These are phyloP conservation scores for Clarireedia paspali DNA, from an alignment of 2,329 filamentous ascomycete genomes.

Conservation along the genomic window DNA sequence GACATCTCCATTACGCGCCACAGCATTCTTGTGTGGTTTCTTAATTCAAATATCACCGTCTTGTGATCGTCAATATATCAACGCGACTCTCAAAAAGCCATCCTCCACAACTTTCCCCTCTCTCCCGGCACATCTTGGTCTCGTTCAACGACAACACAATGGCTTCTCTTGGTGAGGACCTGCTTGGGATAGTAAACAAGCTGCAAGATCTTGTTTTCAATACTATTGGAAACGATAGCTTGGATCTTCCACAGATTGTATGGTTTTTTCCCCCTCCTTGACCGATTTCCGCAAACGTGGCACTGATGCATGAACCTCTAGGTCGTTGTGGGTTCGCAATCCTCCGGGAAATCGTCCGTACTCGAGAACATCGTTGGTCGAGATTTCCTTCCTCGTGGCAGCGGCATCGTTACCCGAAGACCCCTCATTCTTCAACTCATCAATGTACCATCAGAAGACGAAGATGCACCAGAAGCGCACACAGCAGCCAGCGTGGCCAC, in stretches of 20 bases:
- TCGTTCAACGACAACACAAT: conserved; percentile 41
- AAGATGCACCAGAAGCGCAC: conserved; percentile 63
- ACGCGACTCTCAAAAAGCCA: conserved; percentile 7
- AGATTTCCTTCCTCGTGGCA: conserved; percentile 93
- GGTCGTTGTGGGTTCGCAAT: conserved; percentile 98
- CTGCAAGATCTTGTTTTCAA: conserved; percentile 98
- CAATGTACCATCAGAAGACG: conserved; percentile 71
- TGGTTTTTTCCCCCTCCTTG: conserved; percentile 30
- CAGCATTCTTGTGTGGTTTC: neutral
- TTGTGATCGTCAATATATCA: conserved; percentile 5
- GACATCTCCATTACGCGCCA: neutral
- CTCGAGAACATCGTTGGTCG: conserved; percentile 97
- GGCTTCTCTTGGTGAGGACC: conserved; percentile 91
- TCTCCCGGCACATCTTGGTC: conserved; percentile 9
- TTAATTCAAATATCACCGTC: conserved; percentile 1
- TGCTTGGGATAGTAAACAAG: conserved; percentile 94
- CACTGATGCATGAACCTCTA: conserved; percentile 33
- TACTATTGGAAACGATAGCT: conserved; percentile 96
- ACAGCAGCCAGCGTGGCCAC: conserved; percentile 64
- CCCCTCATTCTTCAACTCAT: conserved; percentile 96
- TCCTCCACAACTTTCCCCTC: conserved; percentile 4
- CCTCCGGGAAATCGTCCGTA: conserved; percentile 95
- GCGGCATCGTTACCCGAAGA: conserved; percentile 89
- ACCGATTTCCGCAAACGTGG: conserved; percentile 1
- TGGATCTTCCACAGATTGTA: conserved; percentile 98